Evolutionary conservation across 164 flowering plant species (phyloP).

Genomic region (Piper longum): DNA sequence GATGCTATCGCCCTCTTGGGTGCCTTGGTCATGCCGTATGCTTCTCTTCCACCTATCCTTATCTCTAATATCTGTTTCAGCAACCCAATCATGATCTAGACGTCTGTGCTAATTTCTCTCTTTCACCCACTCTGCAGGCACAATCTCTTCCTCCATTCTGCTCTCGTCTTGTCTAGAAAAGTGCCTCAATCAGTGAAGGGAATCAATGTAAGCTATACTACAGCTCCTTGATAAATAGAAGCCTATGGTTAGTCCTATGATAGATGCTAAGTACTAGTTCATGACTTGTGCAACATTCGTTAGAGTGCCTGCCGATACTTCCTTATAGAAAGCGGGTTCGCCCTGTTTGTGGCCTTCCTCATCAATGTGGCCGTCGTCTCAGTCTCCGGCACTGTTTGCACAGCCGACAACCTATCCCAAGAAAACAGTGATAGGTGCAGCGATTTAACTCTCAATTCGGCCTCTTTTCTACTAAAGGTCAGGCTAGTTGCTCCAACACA

Average conservation of each 20-base stretch:
- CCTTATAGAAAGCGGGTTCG: slow-evolving; percentile 71
- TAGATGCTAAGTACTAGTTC: no score
- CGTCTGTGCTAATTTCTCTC: not conserved
- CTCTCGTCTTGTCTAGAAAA: slow-evolving; percentile 80
- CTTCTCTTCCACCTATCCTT: not conserved
- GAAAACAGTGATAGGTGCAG: slow-evolving; percentile 25
- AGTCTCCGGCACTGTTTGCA: slow-evolving; percentile 63
- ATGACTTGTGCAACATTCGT: not conserved
- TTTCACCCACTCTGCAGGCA: slow-evolving; percentile 32
- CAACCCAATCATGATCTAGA: not conserved
- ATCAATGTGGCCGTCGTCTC: slow-evolving; percentile 67
- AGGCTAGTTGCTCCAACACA: not conserved
- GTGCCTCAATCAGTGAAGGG: slow-evolving; percentile 53
- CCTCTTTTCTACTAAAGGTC: slow-evolving; percentile 78
- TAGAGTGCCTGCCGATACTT: slow-evolving; percentile 73
- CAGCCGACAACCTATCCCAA: slow-evolving; percentile 18
- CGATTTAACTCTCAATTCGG: slow-evolving; percentile 55
- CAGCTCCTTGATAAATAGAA: no score
- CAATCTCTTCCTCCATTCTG: slow-evolving; percentile 85
- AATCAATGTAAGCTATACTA: slow-evolving; percentile 44
- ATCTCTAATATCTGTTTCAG: no score
- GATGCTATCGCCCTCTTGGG: slow-evolving; percentile 89
- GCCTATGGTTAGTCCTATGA: no score
- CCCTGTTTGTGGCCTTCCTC: slow-evolving; percentile 60
- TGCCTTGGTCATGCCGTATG: slow-evolving; percentile 96